phyloP scores from a whole-genome alignment of 2,329 filamentous ascomycete genomes.

The Exophiala sp. region DNA sequence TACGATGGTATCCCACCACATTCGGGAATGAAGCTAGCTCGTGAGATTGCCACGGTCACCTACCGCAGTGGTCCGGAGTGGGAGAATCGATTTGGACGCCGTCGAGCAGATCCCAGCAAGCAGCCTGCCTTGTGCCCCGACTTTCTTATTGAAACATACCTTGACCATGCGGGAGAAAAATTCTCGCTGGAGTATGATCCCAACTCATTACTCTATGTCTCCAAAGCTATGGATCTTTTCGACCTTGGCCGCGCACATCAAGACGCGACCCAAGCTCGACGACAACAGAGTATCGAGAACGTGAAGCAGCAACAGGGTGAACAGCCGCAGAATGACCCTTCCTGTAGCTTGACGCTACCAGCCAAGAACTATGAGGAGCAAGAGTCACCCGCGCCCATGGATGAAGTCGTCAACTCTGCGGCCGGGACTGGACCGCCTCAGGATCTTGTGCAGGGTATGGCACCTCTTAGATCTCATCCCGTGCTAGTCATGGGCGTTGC shows the following conservation, averaged over 20 bases:
- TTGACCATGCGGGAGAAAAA: conserved; percentile 97
- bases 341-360: conserved; percentile 79
- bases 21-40: conserved; percentile 93
- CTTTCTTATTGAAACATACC: conserved; percentile 95
- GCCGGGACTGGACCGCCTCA: conserved; percentile 60
- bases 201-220: conserved; percentile 92
- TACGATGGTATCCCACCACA: conserved; percentile 83
- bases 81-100: conserved; percentile 88
- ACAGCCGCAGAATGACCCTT: conserved; percentile 37
- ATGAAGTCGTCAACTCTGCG: conserved; percentile 31
- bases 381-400: conserved; percentile 37
- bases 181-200: conserved; percentile 96
- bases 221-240: conserved; percentile 98
- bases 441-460: conserved; percentile 75
- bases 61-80: conserved; percentile 96
- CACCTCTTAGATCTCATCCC: conserved; percentile 68
- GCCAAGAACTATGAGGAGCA: conserved; percentile 84
- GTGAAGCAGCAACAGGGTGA: conserved; percentile 45
- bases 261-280: conserved; percentile 57
- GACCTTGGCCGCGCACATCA: conserved; percentile 77
- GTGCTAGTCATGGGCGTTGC: conserved; percentile 89
- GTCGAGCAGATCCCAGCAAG: conserved; percentile 78
- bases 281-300: conserved; percentile 58
- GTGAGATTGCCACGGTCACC: conserved; percentile 95
- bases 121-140: conserved; percentile 94